Evolutionary conservation across 108 stramenopile genomes (phyloP).

Genomic region (Cyclostephanos tholiformis): DNA sequence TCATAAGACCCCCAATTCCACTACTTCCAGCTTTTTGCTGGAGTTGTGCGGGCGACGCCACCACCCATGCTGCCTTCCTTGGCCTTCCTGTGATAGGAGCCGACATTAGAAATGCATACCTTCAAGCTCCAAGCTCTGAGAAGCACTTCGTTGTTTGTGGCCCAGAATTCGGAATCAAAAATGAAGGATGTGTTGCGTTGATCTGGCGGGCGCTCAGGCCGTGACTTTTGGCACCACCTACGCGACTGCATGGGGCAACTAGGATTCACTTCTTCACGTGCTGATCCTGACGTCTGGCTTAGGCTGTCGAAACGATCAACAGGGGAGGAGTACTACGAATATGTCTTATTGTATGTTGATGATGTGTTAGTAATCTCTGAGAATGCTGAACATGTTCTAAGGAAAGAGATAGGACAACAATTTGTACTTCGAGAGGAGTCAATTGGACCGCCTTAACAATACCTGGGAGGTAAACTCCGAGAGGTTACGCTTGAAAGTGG

Average conservation of each 20-base stretch:
- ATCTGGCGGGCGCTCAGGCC: too few species aligned
- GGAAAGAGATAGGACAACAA: conserved; percentile 47
- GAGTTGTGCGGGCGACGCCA: too few species aligned
- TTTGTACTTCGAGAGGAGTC: conserved; percentile 46
- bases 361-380: conserved; percentile 6
- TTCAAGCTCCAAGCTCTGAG: conserved; percentile 34
- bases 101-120: conserved; percentile 44
- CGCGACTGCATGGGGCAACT: conserved; percentile 30
- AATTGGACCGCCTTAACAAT: not conserved
- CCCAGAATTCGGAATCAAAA: too few species aligned
- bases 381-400: conserved; percentile 48
- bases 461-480: not conserved
- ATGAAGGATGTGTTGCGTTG: too few species aligned
- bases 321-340: conserved; percentile 41
- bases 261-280: conserved; percentile 47
- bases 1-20: conserved; percentile 20
- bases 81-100: conserved; percentile 7
- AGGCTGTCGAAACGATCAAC: conserved; percentile 5
- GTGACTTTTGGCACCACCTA: conserved; percentile 21
- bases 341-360: conserved; percentile 45
- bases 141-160: too few species aligned
- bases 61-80: conserved; percentile 19
- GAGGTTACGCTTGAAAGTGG: not conserved
- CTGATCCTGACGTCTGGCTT: conserved; percentile 47
- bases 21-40: conserved; percentile 37